Evolutionary conservation across 169 alveolate genomes (phyloP).

Genomic region (Eimeria maxima): DNA sequence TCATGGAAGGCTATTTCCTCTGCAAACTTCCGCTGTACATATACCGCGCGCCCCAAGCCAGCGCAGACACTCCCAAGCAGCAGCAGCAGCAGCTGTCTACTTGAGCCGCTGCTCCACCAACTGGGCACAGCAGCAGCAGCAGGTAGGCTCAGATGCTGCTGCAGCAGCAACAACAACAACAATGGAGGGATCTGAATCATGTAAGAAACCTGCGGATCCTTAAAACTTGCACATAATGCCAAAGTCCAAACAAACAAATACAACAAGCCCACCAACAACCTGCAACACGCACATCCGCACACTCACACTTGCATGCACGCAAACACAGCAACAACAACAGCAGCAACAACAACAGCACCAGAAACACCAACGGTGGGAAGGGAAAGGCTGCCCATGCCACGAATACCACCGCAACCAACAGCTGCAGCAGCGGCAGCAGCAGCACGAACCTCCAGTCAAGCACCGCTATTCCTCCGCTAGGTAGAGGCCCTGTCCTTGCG

Average conservation of each 20-base stretch:
- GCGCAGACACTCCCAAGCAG: slow-evolving; percentile 7
- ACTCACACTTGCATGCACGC: background rate
- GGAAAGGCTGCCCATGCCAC: background rate
- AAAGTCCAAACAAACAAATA: background rate
- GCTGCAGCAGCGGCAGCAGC: background rate
- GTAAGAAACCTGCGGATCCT: background rate
- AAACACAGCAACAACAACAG: background rate
- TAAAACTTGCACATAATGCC: slow-evolving; percentile 4
- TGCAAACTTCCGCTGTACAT: slow-evolving; percentile 3
- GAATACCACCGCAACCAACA: background rate
- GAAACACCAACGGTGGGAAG: background rate
- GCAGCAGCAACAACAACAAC: background rate
- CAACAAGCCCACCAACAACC: slow-evolving; percentile 40
- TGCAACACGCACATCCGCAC: background rate
- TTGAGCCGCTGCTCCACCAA: slow-evolving; percentile 39
- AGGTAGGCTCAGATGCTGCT: background rate
- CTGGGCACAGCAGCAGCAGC: slow-evolving; percentile 19
- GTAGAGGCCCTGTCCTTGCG: slow-evolving; percentile 16
- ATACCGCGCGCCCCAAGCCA: slow-evolving; percentile 25
- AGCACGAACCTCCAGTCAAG: slow-evolving; percentile 27
- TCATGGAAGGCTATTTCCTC: background rate
- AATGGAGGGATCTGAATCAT: background rate
- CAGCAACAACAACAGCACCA: slow-evolving; percentile 3
- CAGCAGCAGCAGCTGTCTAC: background rate
- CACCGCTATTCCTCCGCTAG: slow-evolving; percentile 1